Percentiles rank a stretch among this genome's conserved stretches.
Evolutionary conservation across 257 asterid genomes (phyloP).

Genomic region (Handroanthus guayacan): DNA sequence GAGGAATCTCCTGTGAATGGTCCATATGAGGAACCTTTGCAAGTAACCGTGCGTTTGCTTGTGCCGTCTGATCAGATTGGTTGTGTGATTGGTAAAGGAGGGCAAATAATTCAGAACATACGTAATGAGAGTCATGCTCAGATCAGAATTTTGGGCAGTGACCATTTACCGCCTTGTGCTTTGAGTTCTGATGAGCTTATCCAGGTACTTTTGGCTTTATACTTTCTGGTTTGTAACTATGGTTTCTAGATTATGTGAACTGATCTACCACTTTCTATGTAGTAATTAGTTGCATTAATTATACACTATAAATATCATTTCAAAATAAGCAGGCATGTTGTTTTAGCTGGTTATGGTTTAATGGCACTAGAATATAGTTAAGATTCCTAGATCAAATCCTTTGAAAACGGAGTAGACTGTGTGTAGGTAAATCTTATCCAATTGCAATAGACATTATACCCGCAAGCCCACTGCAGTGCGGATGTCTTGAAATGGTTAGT

Average conservation of each 20-base stretch:
- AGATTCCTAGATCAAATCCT: slow-evolving; percentile 18
- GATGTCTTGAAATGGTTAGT: slow-evolving; percentile 19
- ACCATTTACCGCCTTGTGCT: slow-evolving; percentile 94
- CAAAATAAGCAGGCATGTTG: not conserved
- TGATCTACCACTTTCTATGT: not conserved
- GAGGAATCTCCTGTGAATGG: slow-evolving; percentile 70
- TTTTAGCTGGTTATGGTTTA: slow-evolving; percentile 17
- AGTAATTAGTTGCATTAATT: slow-evolving; percentile 28
- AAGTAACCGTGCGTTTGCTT: slow-evolving; percentile 58
- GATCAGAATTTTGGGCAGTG: slow-evolving; percentile 77
- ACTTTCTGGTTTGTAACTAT: not conserved
- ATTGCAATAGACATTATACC: not conserved
- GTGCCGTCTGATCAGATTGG: slow-evolving; percentile 61
- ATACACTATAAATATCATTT: not conserved
- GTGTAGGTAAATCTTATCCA: not conserved
- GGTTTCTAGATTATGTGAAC: not conserved
- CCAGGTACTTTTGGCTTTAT: slow-evolving; percentile 55
- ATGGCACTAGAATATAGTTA: not conserved
- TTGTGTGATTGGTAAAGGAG: slow-evolving; percentile 70
- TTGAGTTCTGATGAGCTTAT: slow-evolving; percentile 81
- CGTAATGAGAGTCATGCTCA: slow-evolving; percentile 74
- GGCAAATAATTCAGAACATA: slow-evolving; percentile 50
- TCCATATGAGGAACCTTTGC: slow-evolving; percentile 57
- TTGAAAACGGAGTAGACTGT: not conserved
- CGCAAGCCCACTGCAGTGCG: too few species aligned